Percentiles rank a stretch among this genome's conserved stretches.
Conservation (phyloP, 2,329 filamentous ascomycete genomes). For the Drechslerella dactyloides region DNA sequence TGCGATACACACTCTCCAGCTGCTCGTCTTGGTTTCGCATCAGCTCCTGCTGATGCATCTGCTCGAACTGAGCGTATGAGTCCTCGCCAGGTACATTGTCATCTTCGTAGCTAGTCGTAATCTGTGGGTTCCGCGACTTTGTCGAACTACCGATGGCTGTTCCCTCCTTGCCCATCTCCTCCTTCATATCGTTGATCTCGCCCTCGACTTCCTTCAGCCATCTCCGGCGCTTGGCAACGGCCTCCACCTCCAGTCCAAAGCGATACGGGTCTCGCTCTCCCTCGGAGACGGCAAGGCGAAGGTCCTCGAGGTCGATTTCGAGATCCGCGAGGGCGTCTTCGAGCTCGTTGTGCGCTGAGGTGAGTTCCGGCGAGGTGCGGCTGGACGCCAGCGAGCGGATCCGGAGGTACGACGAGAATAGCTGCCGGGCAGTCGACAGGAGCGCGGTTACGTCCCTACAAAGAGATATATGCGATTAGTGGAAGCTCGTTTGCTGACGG, state of each 20-base stretch:
- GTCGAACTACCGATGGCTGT: constrained; percentile 56
- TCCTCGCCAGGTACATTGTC: constrained; percentile 65
- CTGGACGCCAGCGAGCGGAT: constrained; percentile 77
- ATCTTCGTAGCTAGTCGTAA: constrained; percentile 59
- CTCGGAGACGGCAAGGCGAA: constrained; percentile 82
- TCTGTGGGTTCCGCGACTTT: constrained; percentile 60
- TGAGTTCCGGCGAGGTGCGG: constrained; percentile 79
- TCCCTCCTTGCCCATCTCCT: constrained; percentile 70
- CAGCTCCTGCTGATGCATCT: constrained; percentile 86
- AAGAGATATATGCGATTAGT: constrained; percentile 32
- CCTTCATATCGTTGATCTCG: constrained; percentile 87
- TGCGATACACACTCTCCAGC: constrained; percentile 88
- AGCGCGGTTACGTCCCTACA: constrained; percentile 84
- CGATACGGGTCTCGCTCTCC: constrained; percentile 85
- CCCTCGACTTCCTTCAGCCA: constrained; percentile 87
- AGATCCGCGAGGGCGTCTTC: constrained; percentile 70
- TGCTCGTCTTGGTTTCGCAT: constrained; percentile 95
- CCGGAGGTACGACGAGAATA: constrained; percentile 93
- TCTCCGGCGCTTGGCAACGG: constrained; percentile 78
- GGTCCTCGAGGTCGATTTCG: constrained; percentile 83
- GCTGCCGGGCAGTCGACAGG: constrained; percentile 77
- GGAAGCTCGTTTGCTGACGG: constrained; percentile 10
- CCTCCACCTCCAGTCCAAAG: constrained; percentile 82
- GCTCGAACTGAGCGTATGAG: constrained; percentile 81
- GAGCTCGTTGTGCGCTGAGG: constrained; percentile 75